phyloP scores from a whole-genome alignment of 2,329 filamentous ascomycete genomes.

The Aureobasidium namibiae region DNA sequence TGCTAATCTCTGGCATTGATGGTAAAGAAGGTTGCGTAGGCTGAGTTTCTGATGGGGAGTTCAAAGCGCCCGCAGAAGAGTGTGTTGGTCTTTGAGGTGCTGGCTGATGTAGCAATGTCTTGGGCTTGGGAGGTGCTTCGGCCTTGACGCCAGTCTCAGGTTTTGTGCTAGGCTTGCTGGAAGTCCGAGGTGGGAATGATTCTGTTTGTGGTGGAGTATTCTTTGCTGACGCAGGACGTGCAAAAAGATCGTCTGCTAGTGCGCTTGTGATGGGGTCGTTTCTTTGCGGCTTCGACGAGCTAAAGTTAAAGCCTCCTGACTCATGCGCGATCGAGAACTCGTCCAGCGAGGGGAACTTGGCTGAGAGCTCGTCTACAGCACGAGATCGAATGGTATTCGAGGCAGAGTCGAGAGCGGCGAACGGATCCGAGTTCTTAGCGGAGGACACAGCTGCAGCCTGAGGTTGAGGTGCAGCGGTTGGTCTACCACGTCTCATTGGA shows the following conservation, averaged over 20 bases:
- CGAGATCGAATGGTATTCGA: conserved; percentile 38
- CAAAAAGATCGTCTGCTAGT: conserved; percentile 79
- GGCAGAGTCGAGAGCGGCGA: conserved; percentile 75
- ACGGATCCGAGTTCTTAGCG: conserved; percentile 67
- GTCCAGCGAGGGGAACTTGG: conserved; percentile 81
- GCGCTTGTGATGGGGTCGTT: conserved; percentile 64
- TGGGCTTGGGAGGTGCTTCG: conserved; percentile 16
- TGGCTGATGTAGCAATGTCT: conserved; percentile 33
- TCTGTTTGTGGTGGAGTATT: not conserved
- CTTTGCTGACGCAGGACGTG: conserved; percentile 18
- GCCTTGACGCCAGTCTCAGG: not conserved
- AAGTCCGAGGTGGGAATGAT: not conserved
- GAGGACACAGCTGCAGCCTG: conserved; percentile 47
- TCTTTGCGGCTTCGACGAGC: conserved; percentile 26
- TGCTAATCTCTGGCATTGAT: conserved; percentile 32
- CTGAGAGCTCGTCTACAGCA: conserved; percentile 69
- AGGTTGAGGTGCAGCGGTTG: conserved; percentile 44
- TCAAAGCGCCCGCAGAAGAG: conserved; percentile 76
- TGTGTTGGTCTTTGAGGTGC: conserved; percentile 43
- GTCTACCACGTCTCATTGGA: conserved; percentile 85
- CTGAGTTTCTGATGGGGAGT: conserved; percentile 45
- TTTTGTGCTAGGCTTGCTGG: not conserved
- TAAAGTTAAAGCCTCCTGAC: conserved; percentile 77
- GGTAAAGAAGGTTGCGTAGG: conserved; percentile 34
- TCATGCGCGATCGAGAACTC: conserved; percentile 89